Percentiles rank a stretch among this genome's conserved stretches.
phyloP scores from a whole-genome alignment of 2,329 filamentous ascomycete species.

The Beauveria brongniartii region DNA sequence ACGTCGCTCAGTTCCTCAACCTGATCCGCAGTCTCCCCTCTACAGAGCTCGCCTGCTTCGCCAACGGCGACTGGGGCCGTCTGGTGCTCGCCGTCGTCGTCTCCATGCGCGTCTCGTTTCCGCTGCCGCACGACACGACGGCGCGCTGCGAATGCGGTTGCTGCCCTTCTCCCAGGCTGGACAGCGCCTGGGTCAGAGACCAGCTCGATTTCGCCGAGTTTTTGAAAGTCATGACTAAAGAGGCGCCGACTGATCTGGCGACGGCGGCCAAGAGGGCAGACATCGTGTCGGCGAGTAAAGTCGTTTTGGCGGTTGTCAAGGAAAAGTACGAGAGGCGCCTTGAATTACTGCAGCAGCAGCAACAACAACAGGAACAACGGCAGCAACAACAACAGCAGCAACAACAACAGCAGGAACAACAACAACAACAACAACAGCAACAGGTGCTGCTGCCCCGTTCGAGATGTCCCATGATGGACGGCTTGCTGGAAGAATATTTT shows the following conservation, averaged over 20 bases:
- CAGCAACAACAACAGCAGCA: slow-evolving; percentile 18
- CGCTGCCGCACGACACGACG: slow-evolving; percentile 18
- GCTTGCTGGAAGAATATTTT: slow-evolving; percentile 38
- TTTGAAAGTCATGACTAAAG: slow-evolving; percentile 26
- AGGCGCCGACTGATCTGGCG: slow-evolving; percentile 15
- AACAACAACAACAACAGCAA: slow-evolving; percentile 2
- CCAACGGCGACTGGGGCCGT: slow-evolving; percentile 34
- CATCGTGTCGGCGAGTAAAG: slow-evolving; percentile 34
- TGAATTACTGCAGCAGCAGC: slow-evolving; percentile 22
- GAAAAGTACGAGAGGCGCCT: slow-evolving; percentile 37
- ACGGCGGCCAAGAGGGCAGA: slow-evolving; percentile 25
- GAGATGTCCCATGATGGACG: slow-evolving; percentile 45
- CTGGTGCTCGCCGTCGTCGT: slow-evolving; percentile 34
- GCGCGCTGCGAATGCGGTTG: slow-evolving; percentile 14
- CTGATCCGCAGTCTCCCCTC: slow-evolving; percentile 22
- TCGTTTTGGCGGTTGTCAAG: slow-evolving; percentile 38
- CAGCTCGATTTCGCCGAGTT: slow-evolving; percentile 32
- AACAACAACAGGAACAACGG: slow-evolving; percentile 16
- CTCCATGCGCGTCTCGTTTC: slow-evolving; percentile 39
- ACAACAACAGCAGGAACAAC: slow-evolving; percentile 5
- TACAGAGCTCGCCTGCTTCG: slow-evolving; percentile 28
- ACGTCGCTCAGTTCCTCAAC: slow-evolving; percentile 26
- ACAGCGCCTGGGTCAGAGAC: slow-evolving; percentile 30
- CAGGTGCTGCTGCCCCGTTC: slow-evolving; percentile 7
- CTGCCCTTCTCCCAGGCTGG: slow-evolving; percentile 21